Evolutionary conservation across 1,139 yeast species (phyloP).

Genomic region (Taphrina wiesneri): DNA sequence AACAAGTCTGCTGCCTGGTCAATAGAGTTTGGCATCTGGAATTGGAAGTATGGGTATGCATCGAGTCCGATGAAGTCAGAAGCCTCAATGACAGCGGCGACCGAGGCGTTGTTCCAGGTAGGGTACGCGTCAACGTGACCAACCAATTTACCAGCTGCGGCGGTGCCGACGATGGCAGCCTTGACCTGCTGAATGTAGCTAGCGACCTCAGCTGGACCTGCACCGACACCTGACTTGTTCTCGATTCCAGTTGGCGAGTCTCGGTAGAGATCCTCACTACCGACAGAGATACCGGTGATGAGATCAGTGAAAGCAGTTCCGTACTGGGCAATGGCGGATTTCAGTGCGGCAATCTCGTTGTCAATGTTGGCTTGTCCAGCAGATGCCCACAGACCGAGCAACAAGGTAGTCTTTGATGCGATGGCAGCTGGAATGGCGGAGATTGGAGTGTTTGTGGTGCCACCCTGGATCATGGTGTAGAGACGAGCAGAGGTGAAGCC

Average conservation of each 20-base stretch:
- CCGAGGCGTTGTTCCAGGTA: conserved; percentile 74
- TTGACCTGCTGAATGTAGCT: conserved; percentile 33
- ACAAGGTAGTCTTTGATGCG: conserved; percentile 69
- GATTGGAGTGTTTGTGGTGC: conserved; percentile 13
- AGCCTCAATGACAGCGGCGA: conserved; percentile 68
- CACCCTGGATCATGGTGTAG: conserved; percentile 24
- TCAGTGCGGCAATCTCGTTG: conserved; percentile 68
- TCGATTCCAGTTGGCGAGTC: conserved; percentile 63
- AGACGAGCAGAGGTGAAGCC: conserved; percentile 28
- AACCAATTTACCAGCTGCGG: conserved; percentile 70
- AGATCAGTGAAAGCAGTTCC: conserved; percentile 21
- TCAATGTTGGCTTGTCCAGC: conserved; percentile 68
- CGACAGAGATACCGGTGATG: conserved; percentile 74
- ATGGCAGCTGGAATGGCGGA: conserved; percentile 58
- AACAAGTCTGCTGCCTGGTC: conserved; percentile 91
- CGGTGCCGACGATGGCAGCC: conserved; percentile 49
- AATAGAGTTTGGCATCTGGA: conserved; percentile 80
- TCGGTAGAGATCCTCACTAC: conserved; percentile 91
- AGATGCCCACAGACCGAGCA: conserved; percentile 86
- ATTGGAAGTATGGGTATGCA: conserved; percentile 98
- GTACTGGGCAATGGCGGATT: conserved; percentile 59
- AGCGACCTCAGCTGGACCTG: conserved; percentile 47
- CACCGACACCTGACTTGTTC: conserved; percentile 64
- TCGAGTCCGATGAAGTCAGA: conserved; percentile 85
- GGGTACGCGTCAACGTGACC: conserved; percentile 98